Evolutionary conservation across 768 basidiomycete genomes (phyloP), one percentile per base, ranked within the genome.

Genomic region (Suillus sp.): DNA sequence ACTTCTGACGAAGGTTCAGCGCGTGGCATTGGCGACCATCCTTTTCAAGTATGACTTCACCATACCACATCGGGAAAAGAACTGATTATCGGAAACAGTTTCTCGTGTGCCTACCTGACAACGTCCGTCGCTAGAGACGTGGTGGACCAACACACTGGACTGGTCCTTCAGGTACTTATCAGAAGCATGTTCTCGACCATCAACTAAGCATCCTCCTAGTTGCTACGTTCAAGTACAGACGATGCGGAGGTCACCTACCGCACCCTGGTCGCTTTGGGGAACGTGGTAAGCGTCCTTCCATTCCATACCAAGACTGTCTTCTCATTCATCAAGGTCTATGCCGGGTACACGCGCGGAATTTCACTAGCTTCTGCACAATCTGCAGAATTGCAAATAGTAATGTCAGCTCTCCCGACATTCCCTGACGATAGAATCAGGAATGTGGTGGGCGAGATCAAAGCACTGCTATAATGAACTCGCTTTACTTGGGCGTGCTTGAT

Each of bases 21-120:
- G 92, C 35, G 80, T 93, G 4, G 91, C 93, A 0, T 71, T 95
- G 54, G 88, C 91, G 4, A 96, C 95, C 0, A 77, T 95, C 40
- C 75, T 92, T 37, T 88, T 98, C 78, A 99, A 99, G 96, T 99
- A 68, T 69, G 91, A 81, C 20, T 37, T 20, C 14, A 38, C 62
- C 22, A 42, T 37, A 40, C 32, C 14, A 22, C 54, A 40, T 63
- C 18, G 11, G 22, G 25, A 42, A 9, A 16, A 34, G 40, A 59
- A 62, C 53, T 64, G 69, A 51, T 59, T 53, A 8, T 27, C 35
- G 50, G 27, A 32, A 10, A n/a, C 62, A 92, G 91, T 70, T 75
- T 89, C 62, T 92, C 91, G 2, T 91, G 89, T 67, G 72, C 87
- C 40, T 74, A 76, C 25, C 71, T 89, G 50, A 78, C 75, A 43